These are phyloP conservation scores for Verticillium klebahnii DNA, from an alignment of 2,329 filamentous ascomycete genomes.

Conservation along the genomic window DNA sequence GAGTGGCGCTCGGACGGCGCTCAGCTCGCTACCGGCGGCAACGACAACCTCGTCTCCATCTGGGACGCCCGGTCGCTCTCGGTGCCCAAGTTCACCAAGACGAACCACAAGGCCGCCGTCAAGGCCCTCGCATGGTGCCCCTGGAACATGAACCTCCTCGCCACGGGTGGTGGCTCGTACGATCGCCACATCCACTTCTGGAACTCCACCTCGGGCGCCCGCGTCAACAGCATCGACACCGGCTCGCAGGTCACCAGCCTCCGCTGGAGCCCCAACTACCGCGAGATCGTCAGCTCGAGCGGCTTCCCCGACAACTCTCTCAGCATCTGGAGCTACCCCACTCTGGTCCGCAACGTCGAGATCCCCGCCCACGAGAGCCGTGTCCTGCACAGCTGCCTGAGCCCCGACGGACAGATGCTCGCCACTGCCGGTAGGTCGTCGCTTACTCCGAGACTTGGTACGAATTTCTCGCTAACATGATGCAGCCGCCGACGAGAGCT, in stretches of 20 bases:
- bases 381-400: constrained; percentile 93
- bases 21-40: constrained; percentile 94
- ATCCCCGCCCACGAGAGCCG: constrained; percentile 96
- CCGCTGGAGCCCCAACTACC: constrained; percentile 94
- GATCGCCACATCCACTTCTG: constrained; percentile 99
- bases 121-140: constrained; percentile 99
- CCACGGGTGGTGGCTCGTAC: constrained; percentile 92
- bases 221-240: constrained; percentile 98
- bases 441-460: constrained; percentile 18
- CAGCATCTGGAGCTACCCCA: constrained; percentile 98
- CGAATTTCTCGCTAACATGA: constrained; percentile 21
- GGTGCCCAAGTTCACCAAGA: constrained; percentile 98
- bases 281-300: constrained; percentile 95
- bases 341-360: constrained; percentile 93
- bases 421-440: constrained; percentile 61
- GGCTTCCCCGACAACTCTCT: constrained; percentile 99
- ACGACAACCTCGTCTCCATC: constrained; percentile 98
- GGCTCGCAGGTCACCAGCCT: constrained; percentile 96
- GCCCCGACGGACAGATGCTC: constrained; percentile 96
- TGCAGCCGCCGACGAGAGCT: constrained; percentile 79
- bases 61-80: constrained; percentile 94
- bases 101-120: constrained; percentile 97
- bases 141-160: constrained; percentile 96
- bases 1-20: constrained; percentile 97
- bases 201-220: constrained; percentile 96